A percentile compares a stretch with the other conserved stretches of the same genome.
These are phyloP conservation scores for Punica granatum DNA, from an alignment of 345 rosid species.

Conservation along the genomic window DNA sequence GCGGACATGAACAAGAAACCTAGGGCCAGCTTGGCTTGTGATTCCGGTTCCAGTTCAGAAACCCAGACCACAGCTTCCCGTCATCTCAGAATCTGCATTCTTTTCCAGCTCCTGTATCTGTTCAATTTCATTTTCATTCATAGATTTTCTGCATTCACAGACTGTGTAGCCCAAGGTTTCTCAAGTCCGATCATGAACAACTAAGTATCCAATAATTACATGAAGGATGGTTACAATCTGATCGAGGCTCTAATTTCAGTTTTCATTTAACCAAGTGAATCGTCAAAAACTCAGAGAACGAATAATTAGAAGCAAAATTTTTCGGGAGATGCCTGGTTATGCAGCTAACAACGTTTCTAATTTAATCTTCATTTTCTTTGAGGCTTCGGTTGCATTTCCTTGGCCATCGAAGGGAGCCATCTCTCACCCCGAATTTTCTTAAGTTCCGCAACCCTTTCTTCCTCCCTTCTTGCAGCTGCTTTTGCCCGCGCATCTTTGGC, in stretches of 20 bases:
- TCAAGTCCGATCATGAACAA: too few species aligned
- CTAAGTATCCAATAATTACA: too few species aligned
- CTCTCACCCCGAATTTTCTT: slow-evolving; percentile 69
- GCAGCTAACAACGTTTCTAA: neutral
- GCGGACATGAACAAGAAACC: slow-evolving; percentile 23
- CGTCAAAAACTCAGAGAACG: neutral
- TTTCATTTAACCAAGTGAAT: neutral
- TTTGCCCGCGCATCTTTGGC: slow-evolving; percentile 55
- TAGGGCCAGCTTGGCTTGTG: neutral
- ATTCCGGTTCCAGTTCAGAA: too few species aligned
- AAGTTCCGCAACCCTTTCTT: slow-evolving; percentile 65
- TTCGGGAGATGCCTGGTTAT: neutral
- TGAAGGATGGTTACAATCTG: neutral
- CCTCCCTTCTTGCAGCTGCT: slow-evolving; percentile 74
- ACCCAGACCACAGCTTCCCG: too few species aligned
- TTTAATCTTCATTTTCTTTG: neutral
- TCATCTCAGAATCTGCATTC: too few species aligned
- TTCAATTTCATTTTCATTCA: too few species aligned
- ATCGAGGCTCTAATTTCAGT: neutral
- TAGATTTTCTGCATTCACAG: too few species aligned
- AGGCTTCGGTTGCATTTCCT: slow-evolving; percentile 33
- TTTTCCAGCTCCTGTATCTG: too few species aligned
- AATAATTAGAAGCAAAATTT: neutral
- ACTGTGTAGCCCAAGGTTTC: too few species aligned
- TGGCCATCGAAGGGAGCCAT: slow-evolving; percentile 81